Percentiles rank a stretch among this genome's conserved stretches.
phyloP scores from a whole-genome alignment of 2,329 filamentous ascomycete species.

The Escovopsis weberi region DNA sequence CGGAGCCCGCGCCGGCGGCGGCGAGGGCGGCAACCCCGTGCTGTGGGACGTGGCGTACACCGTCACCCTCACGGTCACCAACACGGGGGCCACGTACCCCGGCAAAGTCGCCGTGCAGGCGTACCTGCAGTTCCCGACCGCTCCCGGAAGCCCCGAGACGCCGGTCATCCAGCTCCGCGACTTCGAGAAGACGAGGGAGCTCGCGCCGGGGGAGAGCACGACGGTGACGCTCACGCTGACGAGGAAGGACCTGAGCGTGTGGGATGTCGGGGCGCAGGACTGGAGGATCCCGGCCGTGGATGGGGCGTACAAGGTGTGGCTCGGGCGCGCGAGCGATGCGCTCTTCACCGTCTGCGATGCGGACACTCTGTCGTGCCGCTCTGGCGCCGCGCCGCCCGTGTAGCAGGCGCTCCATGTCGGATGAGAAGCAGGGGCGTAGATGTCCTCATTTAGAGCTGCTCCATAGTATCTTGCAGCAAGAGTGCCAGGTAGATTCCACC shows the following conservation, averaged over 20 bases:
- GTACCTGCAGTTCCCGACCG: slow-evolving; percentile 28
- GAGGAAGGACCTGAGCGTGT: slow-evolving; percentile 58
- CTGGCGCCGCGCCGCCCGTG: slow-evolving; percentile 8
- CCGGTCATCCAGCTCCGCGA: slow-evolving; percentile 54
- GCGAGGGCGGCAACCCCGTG: slow-evolving; percentile 52
- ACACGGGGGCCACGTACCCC: slow-evolving; percentile 29
- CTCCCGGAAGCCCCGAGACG: slow-evolving; percentile 34
- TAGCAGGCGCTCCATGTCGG: not conserved
- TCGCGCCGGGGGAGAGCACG: slow-evolving; percentile 38
- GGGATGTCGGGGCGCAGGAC: slow-evolving; percentile 53
- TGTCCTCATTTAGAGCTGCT: not conserved
- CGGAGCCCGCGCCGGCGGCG: slow-evolving; percentile 48
- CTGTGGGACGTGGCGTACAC: slow-evolving; percentile 39
- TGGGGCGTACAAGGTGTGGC: slow-evolving; percentile 24
- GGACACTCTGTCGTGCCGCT: slow-evolving; percentile 16
- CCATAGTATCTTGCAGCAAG: too few relatives aligned
- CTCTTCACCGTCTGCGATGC: slow-evolving; percentile 16
- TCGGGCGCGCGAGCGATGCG: slow-evolving; percentile 24
- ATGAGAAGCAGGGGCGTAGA: not conserved
- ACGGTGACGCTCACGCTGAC: slow-evolving; percentile 45
- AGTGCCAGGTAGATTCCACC: too few relatives aligned
- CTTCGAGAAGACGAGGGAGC: slow-evolving; percentile 49
- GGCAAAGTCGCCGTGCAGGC: slow-evolving; percentile 33
- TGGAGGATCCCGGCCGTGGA: slow-evolving; percentile 39
- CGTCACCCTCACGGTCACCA: slow-evolving; percentile 33